A percentile compares a stretch with the other conserved stretches of the same genome.
These are phyloP conservation scores for Melaleuca alternifolia DNA, from an alignment of 345 rosid species.

Conservation along the genomic window DNA sequence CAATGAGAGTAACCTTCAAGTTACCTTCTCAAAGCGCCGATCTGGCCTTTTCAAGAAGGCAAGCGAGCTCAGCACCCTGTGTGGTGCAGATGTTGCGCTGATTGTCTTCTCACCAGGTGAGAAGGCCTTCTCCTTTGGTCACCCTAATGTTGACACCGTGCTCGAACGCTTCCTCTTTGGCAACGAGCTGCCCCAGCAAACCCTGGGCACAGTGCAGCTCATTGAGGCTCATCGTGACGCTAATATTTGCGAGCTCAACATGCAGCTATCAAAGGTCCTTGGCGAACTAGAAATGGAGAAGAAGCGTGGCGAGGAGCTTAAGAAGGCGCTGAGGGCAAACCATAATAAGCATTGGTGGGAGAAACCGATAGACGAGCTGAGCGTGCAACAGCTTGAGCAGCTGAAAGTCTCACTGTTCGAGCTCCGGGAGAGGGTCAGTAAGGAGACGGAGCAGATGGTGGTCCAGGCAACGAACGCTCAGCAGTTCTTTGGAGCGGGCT, in stretches of 20 bases:
- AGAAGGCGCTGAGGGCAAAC: slow-evolving; percentile 1
- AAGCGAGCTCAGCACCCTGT: slow-evolving; percentile 41
- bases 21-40: slow-evolving; percentile 55
- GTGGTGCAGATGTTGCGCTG: slow-evolving; percentile 26
- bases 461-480: not conserved
- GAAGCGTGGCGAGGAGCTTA: slow-evolving; percentile 10
- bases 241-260: slow-evolving; percentile 11
- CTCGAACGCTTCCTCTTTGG: slow-evolving; percentile 17
- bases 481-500: not conserved
- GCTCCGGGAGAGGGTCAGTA: slow-evolving; percentile 10
- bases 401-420: slow-evolving; percentile 11
- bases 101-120: slow-evolving; percentile 38
- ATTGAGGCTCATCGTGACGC: slow-evolving; percentile 23
- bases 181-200: not conserved
- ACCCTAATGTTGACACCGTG: slow-evolving; percentile 29
- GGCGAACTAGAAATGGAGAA: slow-evolving; percentile 17
- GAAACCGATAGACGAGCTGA: slow-evolving; percentile 11
- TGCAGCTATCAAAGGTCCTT: slow-evolving; percentile 5
- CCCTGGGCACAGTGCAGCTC: not conserved
- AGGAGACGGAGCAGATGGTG: slow-evolving; percentile 3
- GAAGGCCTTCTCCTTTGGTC: slow-evolving; percentile 53
- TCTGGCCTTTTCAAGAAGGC: slow-evolving; percentile 49
- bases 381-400: slow-evolving; percentile 5
- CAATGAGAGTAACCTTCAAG: slow-evolving; percentile 21
- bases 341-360: slow-evolving; percentile 18